Evolutionary conservation across 2,329 filamentous ascomycete genomes (phyloP), one percentile per base, ranked within the genome.

Genomic region (Fusarium sp.): DNA sequence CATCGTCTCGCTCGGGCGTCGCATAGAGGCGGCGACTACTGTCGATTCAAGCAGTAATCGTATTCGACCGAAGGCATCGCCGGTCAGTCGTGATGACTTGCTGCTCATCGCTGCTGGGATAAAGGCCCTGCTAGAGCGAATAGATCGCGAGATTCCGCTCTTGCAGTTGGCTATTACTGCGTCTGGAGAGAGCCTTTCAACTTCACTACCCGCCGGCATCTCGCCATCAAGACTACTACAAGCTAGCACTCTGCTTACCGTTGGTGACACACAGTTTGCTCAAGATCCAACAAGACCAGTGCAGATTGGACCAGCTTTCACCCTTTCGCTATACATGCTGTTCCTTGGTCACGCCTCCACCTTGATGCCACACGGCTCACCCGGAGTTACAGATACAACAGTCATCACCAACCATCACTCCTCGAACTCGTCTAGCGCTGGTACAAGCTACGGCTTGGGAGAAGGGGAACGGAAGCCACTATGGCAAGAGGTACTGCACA

Each of bases 401-500:
- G 22, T 44, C 10, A 29, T 52, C 54, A n/a, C 18, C 10, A 27
- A 57, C 14, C 32, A 44, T 29, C 48, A 48, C 40, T 58, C 20
- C 11, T 30, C 27, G 10, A 45, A 41, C n/a, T 46, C 37, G 16
- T 24, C 40, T 12, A 60, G 29, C 10, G 20, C 41, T 10, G 41
- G 44, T 18, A 37, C 40, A n/a, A 40, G 46, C 6, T 80, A 79
- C 45, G 78, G 78, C 1, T 32, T 79, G 6, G 75, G 74, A 4
- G 71, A 76, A 45, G 61, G 71, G 11, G 92, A 81, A 80, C 90
- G 81, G 84, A 87, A 84, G 70, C 85, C 94, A 0, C 92, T 94
- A 1, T 98, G 96, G 96, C 96, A 98, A 77, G 95, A 99, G 78
- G 94, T 97, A 42, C 91, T 98, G 65, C 94, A 98, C 82, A 99